A percentile compares a stretch with the other conserved stretches of the same genome.
These are phyloP conservation scores for Iris pallida DNA, from an alignment of 116 monocot genomes.

Conservation along the genomic window DNA sequence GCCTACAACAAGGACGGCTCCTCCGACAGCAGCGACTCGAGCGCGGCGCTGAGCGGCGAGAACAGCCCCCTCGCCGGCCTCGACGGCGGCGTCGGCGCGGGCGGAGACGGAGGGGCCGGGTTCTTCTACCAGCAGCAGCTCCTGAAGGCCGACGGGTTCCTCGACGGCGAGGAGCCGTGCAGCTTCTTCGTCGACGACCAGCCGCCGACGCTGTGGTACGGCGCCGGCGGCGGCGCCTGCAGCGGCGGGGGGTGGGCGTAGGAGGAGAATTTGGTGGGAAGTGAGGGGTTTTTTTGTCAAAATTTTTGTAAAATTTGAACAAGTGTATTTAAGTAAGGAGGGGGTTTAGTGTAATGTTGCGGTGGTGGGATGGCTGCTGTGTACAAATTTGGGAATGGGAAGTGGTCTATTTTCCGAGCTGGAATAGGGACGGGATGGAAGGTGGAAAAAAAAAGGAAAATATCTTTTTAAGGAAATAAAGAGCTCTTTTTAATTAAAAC, in stretches of 20 bases:
- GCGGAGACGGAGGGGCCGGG: too few relatives aligned
- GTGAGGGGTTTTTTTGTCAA: not conserved
- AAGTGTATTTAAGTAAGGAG: too few relatives aligned
- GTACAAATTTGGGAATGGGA: too few relatives aligned
- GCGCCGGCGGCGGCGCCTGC: too few relatives aligned
- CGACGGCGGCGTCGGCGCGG: too few relatives aligned
- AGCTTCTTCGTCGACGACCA: slow-evolving; percentile 60
- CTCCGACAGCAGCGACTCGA: slow-evolving; percentile 35
- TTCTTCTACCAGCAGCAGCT: slow-evolving; percentile 20
- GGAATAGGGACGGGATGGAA: too few relatives aligned
- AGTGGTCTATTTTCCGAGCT: too few relatives aligned
- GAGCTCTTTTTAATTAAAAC: too few relatives aligned
- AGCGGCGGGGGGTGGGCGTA: slow-evolving; percentile 16
- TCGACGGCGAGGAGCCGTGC: slow-evolving; percentile 39
- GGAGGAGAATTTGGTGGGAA: not conserved
- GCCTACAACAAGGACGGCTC: slow-evolving; percentile 23
- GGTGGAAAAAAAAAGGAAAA: too few relatives aligned
- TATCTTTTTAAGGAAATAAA: too few relatives aligned
- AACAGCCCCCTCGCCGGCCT: slow-evolving; percentile 1
- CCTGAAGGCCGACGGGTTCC: slow-evolving; percentile 21
- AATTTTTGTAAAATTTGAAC: not conserved
- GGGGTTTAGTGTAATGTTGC: too few relatives aligned
- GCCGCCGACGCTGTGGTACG: slow-evolving; percentile 41
- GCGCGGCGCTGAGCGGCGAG: slow-evolving; percentile 26
- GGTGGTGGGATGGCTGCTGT: too few relatives aligned